Base-by-base conservation (phyloP, 768 basidiomycete genomes). In the Aureoboletus auriporus region DNA sequence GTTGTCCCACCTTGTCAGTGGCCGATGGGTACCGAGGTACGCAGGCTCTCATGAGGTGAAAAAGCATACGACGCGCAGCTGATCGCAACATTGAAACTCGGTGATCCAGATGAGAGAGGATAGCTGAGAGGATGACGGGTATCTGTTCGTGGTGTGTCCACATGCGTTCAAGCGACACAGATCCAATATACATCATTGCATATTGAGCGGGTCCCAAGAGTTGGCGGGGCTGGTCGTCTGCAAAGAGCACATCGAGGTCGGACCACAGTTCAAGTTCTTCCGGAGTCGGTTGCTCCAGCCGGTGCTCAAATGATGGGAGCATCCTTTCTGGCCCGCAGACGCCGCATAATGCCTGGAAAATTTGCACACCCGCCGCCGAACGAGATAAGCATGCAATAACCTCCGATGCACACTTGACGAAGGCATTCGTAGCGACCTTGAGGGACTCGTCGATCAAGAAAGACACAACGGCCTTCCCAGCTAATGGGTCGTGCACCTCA, bases 391-490 rank as follows among this genome's bases (percentile, higher is more conserved):
- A 93, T 0, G 91, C 86, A 17, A 95, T 79, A 44, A 94, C 81
- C 54, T 84, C 85, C 38, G 86, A 80, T 1, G 89, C 87, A 58
- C 89, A 89, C 38, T 73, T 74, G 50, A 95, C 78, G 66, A 90
- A 94, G 13, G 82, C 77, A 5, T 78, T 75, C 54, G 82, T 92
- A 34, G 87, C 84, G 37, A 93, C 84, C 64, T 86, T 88, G 54
- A 86, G 83, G 1, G 90, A 88, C 58, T 95, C 91, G 55, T 93
- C 90, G 31, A 95, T 72, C 3, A 97, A 72, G 66, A 92, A 97
- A 28, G 85, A 78, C 42, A 89, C 75, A 13, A 91, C 74, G 4
- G 89, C 88, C 46, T 84, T 86, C 2, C 88, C 87, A 51, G 93
- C 92, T 20, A 78, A 74, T 46, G 82, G 76, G 55, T 83, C 74